These are phyloP conservation scores for Alopecurus myosuroides DNA, from an alignment of 176 grass and related monocot genomes.

Conservation along the genomic window DNA sequence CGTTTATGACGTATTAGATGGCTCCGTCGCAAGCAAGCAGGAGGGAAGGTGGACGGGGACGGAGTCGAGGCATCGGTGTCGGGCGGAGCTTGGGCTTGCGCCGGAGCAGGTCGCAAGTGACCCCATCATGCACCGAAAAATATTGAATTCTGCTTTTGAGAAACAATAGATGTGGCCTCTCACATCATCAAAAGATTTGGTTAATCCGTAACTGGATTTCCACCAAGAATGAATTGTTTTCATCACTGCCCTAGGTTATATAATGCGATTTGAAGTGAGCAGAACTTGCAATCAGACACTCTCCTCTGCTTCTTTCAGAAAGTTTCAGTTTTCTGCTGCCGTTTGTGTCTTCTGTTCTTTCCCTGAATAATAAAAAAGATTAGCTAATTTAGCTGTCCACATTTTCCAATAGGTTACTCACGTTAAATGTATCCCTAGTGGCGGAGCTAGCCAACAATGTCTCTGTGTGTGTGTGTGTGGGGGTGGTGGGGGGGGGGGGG, in stretches of 20 bases:
- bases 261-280: background rate
- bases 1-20: too few relatives aligned
- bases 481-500: too few relatives aligned
- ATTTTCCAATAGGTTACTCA: background rate
- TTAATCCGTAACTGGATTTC: conserved; percentile 17
- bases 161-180: background rate
- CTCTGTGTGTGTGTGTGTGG: too few relatives aligned
- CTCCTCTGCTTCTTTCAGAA: background rate
- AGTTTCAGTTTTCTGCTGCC: conserved; percentile 16
- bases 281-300: background rate
- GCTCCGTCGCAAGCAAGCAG: too few relatives aligned
- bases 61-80: too few relatives aligned
- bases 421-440: background rate
- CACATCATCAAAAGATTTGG: conserved; percentile 24
- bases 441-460: too few relatives aligned
- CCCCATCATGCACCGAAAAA: conserved; percentile 16
- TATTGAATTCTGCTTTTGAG: background rate
- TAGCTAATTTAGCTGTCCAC: background rate
- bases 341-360: background rate
- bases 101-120: background rate
- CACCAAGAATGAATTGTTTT: conserved; percentile 17
- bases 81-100: too few relatives aligned
- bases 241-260: conserved; percentile 6
- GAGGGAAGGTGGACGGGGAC: too few relatives aligned
- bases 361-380: background rate